phyloP scores from a whole-genome alignment of 2,329 filamentous ascomycete species.

The Colletotrichum gloeosporioides region DNA sequence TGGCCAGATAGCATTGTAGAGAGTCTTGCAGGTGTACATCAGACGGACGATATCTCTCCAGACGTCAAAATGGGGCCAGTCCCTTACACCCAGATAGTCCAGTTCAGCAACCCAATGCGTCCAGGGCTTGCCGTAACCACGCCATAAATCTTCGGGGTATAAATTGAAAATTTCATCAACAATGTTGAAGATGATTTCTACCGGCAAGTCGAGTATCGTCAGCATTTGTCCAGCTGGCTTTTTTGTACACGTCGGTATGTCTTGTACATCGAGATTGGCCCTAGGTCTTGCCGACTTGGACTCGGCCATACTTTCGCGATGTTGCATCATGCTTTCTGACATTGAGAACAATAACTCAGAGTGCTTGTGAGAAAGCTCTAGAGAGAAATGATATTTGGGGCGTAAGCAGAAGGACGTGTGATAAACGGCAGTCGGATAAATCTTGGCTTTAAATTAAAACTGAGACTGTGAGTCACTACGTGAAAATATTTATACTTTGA shows the following conservation, averaged over 20 bases:
- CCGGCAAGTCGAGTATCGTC: background rate
- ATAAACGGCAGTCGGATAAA: background rate
- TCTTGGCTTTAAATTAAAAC: background rate
- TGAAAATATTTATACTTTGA: rapidly evolving
- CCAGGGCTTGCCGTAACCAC: background rate
- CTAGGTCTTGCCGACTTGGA: background rate
- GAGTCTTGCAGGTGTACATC: background rate
- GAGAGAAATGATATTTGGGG: background rate
- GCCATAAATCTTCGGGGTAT: background rate
- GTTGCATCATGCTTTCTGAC: background rate
- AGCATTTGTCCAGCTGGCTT: no score
- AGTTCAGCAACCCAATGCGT: no score
- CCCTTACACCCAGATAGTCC: no score
- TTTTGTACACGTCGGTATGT: no score
- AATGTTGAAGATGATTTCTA: background rate
- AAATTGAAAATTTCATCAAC: background rate
- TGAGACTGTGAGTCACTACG: background rate
- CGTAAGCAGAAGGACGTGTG: no score
- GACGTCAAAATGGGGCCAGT: background rate
- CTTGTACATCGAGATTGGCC: no score
- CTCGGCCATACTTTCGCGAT: no score
- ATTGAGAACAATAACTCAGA: rapidly evolving
- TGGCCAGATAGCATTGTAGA: background rate
- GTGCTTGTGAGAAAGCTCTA: background rate
- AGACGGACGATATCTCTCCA: background rate